Conservation (phyloP, 192 early-diverging fungal genomes). For the Radiomyces spectabilis region DNA sequence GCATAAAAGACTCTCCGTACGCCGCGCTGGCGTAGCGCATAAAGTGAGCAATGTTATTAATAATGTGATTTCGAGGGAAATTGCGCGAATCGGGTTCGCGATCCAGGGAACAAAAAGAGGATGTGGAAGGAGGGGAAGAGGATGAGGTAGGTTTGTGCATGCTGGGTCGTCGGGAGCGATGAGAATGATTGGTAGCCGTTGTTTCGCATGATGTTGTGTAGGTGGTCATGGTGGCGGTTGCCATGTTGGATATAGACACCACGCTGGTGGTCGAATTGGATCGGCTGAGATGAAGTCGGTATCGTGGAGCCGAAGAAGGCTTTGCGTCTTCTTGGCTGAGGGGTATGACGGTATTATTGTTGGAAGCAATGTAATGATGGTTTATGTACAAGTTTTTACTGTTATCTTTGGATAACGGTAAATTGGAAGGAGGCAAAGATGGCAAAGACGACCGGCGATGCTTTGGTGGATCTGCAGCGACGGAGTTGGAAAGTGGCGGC, state of each 20-base stretch:
- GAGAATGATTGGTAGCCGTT: neutral
- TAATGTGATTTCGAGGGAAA: conserved; percentile 48
- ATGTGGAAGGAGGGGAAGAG: neutral
- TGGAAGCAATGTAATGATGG: no score
- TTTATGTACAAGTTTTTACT: no score
- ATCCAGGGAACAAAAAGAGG: neutral
- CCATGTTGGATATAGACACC: conserved; percentile 22
- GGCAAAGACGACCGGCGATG: no score
- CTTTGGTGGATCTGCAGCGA: neutral
- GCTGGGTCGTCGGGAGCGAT: neutral
- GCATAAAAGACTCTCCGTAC: conserved; percentile 70
- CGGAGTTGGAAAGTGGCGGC: no score
- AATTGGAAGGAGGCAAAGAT: no score
- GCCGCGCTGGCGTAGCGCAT: conserved; percentile 62
- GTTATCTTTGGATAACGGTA: no score
- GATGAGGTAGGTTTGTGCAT: neutral
- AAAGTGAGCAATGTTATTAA: conserved; percentile 62
- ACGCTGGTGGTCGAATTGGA: conserved; percentile 26
- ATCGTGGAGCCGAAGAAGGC: neutral
- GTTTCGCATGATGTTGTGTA: conserved; percentile 11
- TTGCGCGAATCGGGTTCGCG: conserved; percentile 34
- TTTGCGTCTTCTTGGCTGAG: no score
- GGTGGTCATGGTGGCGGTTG: conserved; percentile 16
- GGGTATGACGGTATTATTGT: no score
- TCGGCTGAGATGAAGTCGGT: conserved; percentile 4